These are phyloP conservation scores for Ogataea pini DNA, from an alignment of 805 yeast genomes.

Conservation along the genomic window DNA sequence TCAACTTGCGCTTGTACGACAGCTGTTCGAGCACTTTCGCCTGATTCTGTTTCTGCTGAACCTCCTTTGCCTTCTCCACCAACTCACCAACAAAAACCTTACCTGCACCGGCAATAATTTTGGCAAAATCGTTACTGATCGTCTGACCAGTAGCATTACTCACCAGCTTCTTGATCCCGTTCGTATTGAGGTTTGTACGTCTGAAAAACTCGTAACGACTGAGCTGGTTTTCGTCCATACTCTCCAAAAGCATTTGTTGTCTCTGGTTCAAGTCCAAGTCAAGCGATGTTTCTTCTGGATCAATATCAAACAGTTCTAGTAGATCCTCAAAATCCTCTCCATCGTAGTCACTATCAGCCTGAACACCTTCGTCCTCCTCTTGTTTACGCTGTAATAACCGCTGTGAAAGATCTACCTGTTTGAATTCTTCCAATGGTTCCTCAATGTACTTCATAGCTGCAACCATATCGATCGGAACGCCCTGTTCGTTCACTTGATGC, in stretches of 20 bases:
- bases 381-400: slow-evolving; percentile 26
- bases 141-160: slow-evolving; percentile 77
- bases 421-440: slow-evolving; percentile 25
- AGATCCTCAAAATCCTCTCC: slow-evolving; percentile 34
- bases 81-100: slow-evolving; percentile 90
- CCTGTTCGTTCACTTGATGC: slow-evolving; percentile 14
- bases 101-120: slow-evolving; percentile 81
- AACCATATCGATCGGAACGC: slow-evolving; percentile 29
- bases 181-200: slow-evolving; percentile 70
- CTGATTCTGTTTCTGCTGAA: slow-evolving; percentile 58
- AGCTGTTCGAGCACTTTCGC: slow-evolving; percentile 40
- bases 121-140: slow-evolving; percentile 75
- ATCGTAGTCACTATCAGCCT: slow-evolving; percentile 25
- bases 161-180: slow-evolving; percentile 79
- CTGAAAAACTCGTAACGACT: slow-evolving; percentile 84
- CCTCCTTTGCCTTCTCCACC: slow-evolving; percentile 75
- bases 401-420: slow-evolving; percentile 26
- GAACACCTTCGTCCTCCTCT: slow-evolving; percentile 34
- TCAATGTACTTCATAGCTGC: slow-evolving; percentile 28
- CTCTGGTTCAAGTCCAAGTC: slow-evolving; percentile 54
- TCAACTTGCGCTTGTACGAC: slow-evolving; percentile 42
- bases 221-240: slow-evolving; percentile 80
- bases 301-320: slow-evolving; percentile 32
- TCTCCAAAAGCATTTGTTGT: slow-evolving; percentile 62
- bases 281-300: slow-evolving; percentile 33